Evolutionary conservation across 1,284 basidiomycete species (phyloP).

Genomic region (Ceratobasidium sp.): DNA sequence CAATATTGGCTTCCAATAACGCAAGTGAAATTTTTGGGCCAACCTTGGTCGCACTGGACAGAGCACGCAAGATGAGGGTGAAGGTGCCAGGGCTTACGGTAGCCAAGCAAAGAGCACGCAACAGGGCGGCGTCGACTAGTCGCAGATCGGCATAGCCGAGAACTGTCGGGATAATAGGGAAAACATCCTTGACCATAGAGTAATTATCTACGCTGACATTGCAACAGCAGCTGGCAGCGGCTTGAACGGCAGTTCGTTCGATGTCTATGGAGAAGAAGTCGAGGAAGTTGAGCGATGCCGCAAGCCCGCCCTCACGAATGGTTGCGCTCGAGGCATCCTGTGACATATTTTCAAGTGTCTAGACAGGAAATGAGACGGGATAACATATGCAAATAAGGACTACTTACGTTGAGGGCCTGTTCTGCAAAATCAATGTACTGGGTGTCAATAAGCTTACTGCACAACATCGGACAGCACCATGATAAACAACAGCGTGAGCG

Average conservation of each 20-base stretch:
- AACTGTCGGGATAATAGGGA: slow-evolving; percentile 92
- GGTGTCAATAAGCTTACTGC: slow-evolving; percentile 95
- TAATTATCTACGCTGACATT: slow-evolving; percentile 90
- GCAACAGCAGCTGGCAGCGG: slow-evolving; percentile 94
- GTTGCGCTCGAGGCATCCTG: slow-evolving; percentile 95
- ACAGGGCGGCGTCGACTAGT: slow-evolving; percentile 87
- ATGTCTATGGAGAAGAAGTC: slow-evolving; percentile 98
- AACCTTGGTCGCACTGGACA: slow-evolving; percentile 86
- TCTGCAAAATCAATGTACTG: slow-evolving; percentile 97
- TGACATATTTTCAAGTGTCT: slow-evolving; percentile 98
- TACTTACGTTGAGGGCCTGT: slow-evolving; percentile 92
- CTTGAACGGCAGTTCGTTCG: slow-evolving; percentile 94
- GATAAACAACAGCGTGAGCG: slow-evolving; percentile 93
- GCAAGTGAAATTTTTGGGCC: slow-evolving; percentile 88
- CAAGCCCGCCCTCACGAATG: slow-evolving; percentile 91
- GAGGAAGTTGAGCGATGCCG: slow-evolving; percentile 90
- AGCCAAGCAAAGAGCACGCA: slow-evolving; percentile 87
- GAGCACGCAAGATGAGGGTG: slow-evolving; percentile 85
- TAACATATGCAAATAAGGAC: slow-evolving; percentile 40
- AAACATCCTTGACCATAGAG: slow-evolving; percentile 86
- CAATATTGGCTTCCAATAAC: slow-evolving; percentile 89
- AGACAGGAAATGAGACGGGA: slow-evolving; percentile 49
- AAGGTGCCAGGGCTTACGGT: slow-evolving; percentile 87
- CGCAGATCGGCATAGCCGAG: slow-evolving; percentile 91
- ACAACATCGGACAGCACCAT: slow-evolving; percentile 95